Conservation (phyloP, 2,329 filamentous ascomycete genomes). For the Pseudogymnoascus sp. region DNA sequence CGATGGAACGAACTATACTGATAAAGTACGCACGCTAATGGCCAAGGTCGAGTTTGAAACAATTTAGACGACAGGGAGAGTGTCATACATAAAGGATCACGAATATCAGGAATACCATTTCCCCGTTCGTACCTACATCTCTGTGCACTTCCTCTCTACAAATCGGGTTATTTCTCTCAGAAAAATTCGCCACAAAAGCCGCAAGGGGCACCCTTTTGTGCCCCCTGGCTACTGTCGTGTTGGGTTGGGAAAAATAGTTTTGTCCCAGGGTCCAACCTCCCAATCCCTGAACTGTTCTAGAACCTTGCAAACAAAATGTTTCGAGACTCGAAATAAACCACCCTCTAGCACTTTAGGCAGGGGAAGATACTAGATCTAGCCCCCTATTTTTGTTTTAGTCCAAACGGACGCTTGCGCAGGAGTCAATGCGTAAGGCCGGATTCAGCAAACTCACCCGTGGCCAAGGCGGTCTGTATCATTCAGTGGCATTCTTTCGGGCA, state of each 20-base stretch:
- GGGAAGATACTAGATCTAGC: background rate
- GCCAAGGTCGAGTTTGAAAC: background rate
- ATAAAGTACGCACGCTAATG: background rate
- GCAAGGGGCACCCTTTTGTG: background rate
- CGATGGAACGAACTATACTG: background rate
- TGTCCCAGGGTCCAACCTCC: background rate
- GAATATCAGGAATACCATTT: background rate
- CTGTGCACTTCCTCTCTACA: background rate
- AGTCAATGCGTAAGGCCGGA: conserved; percentile 4
- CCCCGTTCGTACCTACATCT: background rate
- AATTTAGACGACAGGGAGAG: background rate
- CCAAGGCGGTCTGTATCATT: background rate
- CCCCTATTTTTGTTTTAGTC: background rate
- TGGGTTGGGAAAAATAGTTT: background rate
- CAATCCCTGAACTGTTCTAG: background rate
- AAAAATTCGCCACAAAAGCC: background rate
- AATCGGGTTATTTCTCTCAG: background rate
- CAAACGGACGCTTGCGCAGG: conserved; percentile 7
- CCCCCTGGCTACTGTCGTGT: background rate
- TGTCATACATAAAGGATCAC: background rate
- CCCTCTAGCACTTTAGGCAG: background rate
- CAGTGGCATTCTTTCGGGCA: background rate
- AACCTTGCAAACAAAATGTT: conserved; percentile 5
- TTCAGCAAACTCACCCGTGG: background rate
- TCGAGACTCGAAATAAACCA: background rate